phyloP scores from a whole-genome alignment of 805 yeast species.

The Candida pseudofarinosa region DNA sequence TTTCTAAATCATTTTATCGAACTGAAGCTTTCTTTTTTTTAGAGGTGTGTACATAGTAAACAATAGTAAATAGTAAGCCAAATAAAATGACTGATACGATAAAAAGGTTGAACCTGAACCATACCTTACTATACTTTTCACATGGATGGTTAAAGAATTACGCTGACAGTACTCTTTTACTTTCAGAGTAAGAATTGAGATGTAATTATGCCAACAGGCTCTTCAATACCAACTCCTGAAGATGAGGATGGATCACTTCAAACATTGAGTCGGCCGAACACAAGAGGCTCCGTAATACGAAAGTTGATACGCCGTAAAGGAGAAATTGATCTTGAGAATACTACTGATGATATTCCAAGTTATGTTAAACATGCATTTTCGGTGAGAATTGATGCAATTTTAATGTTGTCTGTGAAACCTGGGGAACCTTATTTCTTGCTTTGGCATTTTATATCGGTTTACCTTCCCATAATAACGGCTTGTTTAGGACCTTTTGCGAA shows the following conservation, averaged over 20 bases:
- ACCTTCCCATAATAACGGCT: slow-evolving; percentile 57
- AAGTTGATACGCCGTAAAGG: no score
- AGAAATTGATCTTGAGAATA: no score
- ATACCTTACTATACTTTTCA: no score
- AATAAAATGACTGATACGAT: neutral
- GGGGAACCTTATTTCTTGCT: slow-evolving; percentile 33
- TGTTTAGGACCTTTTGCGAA: slow-evolving; percentile 79
- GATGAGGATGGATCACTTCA: no score
- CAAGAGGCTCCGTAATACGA: no score
- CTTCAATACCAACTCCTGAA: no score
- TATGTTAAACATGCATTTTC: slow-evolving; percentile 24
- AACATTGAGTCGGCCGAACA: no score
- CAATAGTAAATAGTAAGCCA: neutral
- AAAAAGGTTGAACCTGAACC: no score
- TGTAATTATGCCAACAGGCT: neutral
- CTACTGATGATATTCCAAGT: neutral
- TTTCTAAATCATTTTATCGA: slow-evolving; percentile 2
- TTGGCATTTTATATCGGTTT: slow-evolving; percentile 67
- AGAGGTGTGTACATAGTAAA: neutral
- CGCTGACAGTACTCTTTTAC: no score
- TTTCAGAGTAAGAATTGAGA: no score
- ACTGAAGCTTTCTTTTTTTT: neutral
- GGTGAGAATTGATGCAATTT: slow-evolving; percentile 29
- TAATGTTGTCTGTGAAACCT: slow-evolving; percentile 29
- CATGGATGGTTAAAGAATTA: no score